Percentiles rank a stretch among this genome's conserved stretches.
Conservation (phyloP, 2,329 filamentous ascomycete genomes). For the Drechmeria coniospora region DNA sequence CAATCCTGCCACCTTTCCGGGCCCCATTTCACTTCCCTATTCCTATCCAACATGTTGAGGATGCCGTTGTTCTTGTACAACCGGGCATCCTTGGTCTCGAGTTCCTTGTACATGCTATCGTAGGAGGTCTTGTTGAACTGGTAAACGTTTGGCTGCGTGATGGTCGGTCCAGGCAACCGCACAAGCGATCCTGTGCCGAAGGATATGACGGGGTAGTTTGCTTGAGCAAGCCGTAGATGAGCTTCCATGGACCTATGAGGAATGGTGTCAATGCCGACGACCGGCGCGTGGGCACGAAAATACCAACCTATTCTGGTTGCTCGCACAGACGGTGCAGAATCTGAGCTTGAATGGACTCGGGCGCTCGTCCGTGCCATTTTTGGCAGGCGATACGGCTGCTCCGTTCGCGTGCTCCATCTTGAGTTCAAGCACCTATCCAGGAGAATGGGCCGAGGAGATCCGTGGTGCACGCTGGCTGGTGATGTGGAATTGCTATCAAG, state of each 20-base stretch:
- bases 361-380: slow-evolving; percentile 32
- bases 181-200: slow-evolving; percentile 95
- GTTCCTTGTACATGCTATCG: slow-evolving; percentile 83
- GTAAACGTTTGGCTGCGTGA: slow-evolving; percentile 92
- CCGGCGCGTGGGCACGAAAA: background rate
- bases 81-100: slow-evolving; percentile 69
- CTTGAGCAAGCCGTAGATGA: slow-evolving; percentile 79
- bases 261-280: slow-evolving; percentile 1
- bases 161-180: slow-evolving; percentile 77
- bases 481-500: no score
- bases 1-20: slow-evolving; percentile 98
- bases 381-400: slow-evolving; percentile 13
- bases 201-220: slow-evolving; percentile 87
- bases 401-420: slow-evolving; percentile 29
- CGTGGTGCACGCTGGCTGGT: slow-evolving; percentile 7
- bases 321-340: slow-evolving; percentile 98
- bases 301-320: slow-evolving; percentile 82
- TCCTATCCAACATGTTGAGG: slow-evolving; percentile 88
- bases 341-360: slow-evolving; percentile 68
- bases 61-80: slow-evolving; percentile 87
- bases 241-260: slow-evolving; percentile 62
- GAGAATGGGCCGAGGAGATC: slow-evolving; percentile 2
- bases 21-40: slow-evolving; percentile 82
- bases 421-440: slow-evolving; percentile 5
- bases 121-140: slow-evolving; percentile 97